These are phyloP conservation scores for Boletus speciosus DNA, from an alignment of 768 basidiomycete genomes.

Conservation along the genomic window DNA sequence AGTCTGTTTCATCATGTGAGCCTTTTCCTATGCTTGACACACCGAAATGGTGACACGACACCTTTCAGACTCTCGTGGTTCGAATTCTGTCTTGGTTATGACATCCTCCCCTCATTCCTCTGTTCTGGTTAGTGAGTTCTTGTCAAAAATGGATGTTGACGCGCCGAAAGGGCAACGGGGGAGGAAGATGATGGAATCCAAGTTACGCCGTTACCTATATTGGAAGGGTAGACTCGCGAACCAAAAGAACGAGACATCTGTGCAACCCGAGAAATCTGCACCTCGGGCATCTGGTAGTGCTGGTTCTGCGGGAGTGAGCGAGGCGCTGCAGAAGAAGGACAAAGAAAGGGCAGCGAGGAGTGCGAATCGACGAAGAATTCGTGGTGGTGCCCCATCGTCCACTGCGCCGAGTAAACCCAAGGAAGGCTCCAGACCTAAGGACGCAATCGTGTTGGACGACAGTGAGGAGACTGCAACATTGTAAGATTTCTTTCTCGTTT, in stretches of 20 bases:
- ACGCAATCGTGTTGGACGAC: conserved; percentile 19
- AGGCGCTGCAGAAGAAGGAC: conserved; percentile 77
- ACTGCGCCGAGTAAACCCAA: conserved; percentile 6
- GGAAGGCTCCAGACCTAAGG: conserved; percentile 7
- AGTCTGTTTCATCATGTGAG: conserved; percentile 35
- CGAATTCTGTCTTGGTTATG: conserved; percentile 85
- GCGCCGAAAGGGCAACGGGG: conserved; percentile 63
- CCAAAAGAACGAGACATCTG: conserved; percentile 18
- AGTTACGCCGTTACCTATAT: conserved; percentile 68
- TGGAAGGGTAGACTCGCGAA: conserved; percentile 62
- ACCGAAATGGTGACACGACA: not conserved
- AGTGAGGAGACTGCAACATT: conserved; percentile 49
- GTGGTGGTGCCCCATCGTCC: conserved; percentile 61
- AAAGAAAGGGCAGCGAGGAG: conserved; percentile 53
- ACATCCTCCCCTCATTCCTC: conserved; percentile 75
- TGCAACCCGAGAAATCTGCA: not conserved
- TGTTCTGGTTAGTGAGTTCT: conserved; percentile 72
- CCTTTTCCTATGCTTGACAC: not conserved
- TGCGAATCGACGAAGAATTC: conserved; percentile 65
- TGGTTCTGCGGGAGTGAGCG: conserved; percentile 45
- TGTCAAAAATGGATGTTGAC: conserved; percentile 56
- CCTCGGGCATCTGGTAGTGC: conserved; percentile 17
- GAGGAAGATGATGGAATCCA: conserved; percentile 73
- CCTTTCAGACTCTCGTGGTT: conserved; percentile 43
- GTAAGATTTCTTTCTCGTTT: conserved; percentile 39